Evolutionary conservation across 371 early-diverging fungal genomes (phyloP), one percentile per base, ranked within the genome.

Genomic region (Mucor ambiguus): DNA sequence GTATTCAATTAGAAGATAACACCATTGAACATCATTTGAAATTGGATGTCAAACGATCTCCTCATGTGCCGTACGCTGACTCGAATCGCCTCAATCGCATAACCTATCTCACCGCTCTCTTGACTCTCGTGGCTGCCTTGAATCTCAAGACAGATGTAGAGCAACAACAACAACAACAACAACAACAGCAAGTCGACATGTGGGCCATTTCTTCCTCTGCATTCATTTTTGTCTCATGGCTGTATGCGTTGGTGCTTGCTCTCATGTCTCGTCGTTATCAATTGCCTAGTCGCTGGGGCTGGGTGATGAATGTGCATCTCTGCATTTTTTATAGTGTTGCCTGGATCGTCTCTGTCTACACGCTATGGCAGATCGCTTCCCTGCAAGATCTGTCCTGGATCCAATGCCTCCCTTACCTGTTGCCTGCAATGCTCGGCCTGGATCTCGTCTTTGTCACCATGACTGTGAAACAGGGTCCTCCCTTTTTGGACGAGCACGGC

Each of bases 301-400:
- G 70, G 67, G 30, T 67, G 4, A 30, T 73, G 30, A 73, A 77
- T 29, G 60, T 69, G 4, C 77, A 77, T 59, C 58, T 77, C 1
- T 67, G 29, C 24, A 20, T 63, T 16, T 2, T 74, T 5, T 74
- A 61, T 38, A 29, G 38, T 22, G 56, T 24, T 0, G 37, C 44
- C 7, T 56, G 61, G 32, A 2, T 41, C 6, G 54, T 59, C 4
- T 30, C 66, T 29, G 7, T 59, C 24, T 59, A 46, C 33, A 52
- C 22, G 22, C 58, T 63, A 7, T 46, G 58, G 38, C 68, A 49
- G 20, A 24, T 26, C 5, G 33, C 63, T 2, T 8, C 41, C 5
- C 16, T 2, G 4, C 24, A 2, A 44, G 9, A 29, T 10, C 33
- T 68, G 44, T 20, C n/a, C 10, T 68, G 68, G 68, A 2, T 58